Conservation (phyloP, 129 eudicot species). For the Rutidosis leptorrhynchoides region DNA sequence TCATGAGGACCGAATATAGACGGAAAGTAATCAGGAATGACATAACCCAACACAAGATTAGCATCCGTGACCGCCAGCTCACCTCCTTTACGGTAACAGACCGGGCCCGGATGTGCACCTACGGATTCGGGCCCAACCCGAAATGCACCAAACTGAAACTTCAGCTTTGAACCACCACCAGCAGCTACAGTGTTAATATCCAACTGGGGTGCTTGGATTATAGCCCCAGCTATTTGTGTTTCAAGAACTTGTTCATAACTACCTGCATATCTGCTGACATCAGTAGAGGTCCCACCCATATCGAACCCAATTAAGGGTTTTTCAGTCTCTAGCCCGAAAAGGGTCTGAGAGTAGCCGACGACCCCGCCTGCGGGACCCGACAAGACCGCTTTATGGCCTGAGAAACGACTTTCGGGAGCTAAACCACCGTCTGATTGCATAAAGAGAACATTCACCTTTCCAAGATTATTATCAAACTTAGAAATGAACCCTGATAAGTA, state of each 20-base stretch:
- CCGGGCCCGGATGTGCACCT: constrained; percentile 99
- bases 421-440: constrained; percentile 99
- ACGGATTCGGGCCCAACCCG: constrained; percentile 97
- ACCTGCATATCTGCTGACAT: constrained; percentile 95
- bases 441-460: constrained; percentile 75
- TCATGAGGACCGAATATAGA: constrained; percentile 90
- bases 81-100: constrained; percentile 93
- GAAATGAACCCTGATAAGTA: constrained; percentile 86
- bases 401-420: constrained; percentile 93
- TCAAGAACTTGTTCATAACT: constrained; percentile 88
- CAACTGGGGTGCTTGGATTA: constrained; percentile 98
- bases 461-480: constrained; percentile 70
- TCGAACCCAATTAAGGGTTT: constrained; percentile 93
- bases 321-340: constrained; percentile 70
- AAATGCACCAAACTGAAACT: constrained; percentile 90
- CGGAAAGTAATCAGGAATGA: constrained; percentile 88
- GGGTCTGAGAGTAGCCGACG: constrained; percentile 94
- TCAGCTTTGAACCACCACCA: constrained; percentile 96
- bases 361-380: constrained; percentile 99
- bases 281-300: constrained; percentile 99
- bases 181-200: constrained; percentile 97
- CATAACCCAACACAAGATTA: constrained; percentile 79
- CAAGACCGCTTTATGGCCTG: constrained; percentile 95
- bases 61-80: constrained; percentile 96
- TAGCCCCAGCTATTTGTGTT: constrained; percentile 91